Conservation (phyloP, 495 filamentous ascomycete genomes). For the Talaromyces nanjingensis region DNA sequence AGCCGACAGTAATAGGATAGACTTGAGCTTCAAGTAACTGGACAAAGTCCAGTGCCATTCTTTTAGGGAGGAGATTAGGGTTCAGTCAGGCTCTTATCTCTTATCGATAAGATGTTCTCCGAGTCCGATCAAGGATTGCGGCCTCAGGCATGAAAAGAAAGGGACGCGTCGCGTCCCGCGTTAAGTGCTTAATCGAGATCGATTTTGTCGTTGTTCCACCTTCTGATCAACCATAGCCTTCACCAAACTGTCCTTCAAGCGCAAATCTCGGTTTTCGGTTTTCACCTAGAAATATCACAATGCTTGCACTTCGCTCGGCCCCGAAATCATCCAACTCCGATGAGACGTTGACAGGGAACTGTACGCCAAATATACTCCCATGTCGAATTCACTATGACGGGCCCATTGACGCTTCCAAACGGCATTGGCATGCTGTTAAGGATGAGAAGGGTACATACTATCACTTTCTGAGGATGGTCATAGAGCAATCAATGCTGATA, state of each 20-base stretch:
- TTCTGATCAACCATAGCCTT: slow-evolving; percentile 3
- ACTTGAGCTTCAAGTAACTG: too few species aligned
- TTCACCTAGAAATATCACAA: slow-evolving; percentile 3
- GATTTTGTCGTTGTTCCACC: background rate
- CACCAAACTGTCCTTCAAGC: too few species aligned
- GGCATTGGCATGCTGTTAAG: slow-evolving; percentile 63
- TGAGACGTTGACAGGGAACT: slow-evolving; percentile 15
- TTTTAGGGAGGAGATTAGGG: too few species aligned
- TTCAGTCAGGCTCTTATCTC: background rate
- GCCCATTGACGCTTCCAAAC: slow-evolving; percentile 50
- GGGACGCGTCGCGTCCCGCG: slow-evolving; percentile 29
- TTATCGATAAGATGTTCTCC: background rate
- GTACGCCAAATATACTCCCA: slow-evolving; percentile 74
- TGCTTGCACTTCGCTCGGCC: slow-evolving; percentile 34
- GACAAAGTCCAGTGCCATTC: too few species aligned
- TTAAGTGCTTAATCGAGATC: background rate
- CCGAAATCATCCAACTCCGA: slow-evolving; percentile 17
- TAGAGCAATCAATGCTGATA: slow-evolving; percentile 5
- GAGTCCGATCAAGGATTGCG: background rate
- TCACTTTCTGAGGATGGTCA: background rate
- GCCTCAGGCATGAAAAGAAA: background rate
- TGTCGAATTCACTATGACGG: slow-evolving; percentile 80
- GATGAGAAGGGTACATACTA: slow-evolving; percentile 31
- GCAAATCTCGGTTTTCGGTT: background rate
- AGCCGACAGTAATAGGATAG: too few species aligned